Conservation (phyloP, 225 moss, liverwort and hornwort genomes). For the Climacium dendroides region DNA sequence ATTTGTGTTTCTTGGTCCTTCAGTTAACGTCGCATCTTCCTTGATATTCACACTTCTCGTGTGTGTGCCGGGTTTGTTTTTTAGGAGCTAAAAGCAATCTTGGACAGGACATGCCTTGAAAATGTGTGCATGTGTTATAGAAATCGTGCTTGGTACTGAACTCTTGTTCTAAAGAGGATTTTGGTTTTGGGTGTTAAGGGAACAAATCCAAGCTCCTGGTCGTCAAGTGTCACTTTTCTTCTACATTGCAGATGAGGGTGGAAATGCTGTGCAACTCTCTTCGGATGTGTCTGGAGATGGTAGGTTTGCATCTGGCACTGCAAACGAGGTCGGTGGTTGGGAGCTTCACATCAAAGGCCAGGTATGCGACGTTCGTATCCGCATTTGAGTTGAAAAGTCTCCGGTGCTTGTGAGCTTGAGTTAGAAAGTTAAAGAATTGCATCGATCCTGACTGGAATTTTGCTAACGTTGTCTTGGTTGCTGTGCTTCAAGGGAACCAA, state of each 20-base stretch:
- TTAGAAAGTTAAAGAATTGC: not conserved
- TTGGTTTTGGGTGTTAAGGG: constrained; percentile 15
- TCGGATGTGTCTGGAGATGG: constrained; percentile 25
- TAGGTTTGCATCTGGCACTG: constrained; percentile 61
- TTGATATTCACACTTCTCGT: not conserved
- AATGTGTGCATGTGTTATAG: not conserved
- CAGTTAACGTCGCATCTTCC: not conserved
- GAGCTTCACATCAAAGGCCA: constrained; percentile 60
- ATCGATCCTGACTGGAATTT: not conserved
- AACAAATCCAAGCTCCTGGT: constrained; percentile 14
- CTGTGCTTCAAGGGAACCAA: constrained; percentile 17
- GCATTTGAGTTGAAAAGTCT: not conserved
- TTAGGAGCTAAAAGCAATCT: not conserved
- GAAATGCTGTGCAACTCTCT: constrained; percentile 40
- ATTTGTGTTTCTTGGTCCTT: not conserved
- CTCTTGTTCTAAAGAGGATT: not conserved
- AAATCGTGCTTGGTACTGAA: not conserved
- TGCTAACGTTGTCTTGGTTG: not conserved
- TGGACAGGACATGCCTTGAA: not conserved
- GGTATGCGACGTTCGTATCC: constrained; percentile 16
- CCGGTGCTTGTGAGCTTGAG: not conserved
- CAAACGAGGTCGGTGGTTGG: constrained; percentile 70
- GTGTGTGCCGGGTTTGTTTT: not conserved
- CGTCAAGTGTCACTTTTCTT: constrained; percentile 68
- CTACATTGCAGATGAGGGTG: constrained; percentile 76